Evolutionary conservation across 1,139 yeast genomes (phyloP), one percentile per base, ranked within the genome.

Genomic region (Pichia sp.): DNA sequence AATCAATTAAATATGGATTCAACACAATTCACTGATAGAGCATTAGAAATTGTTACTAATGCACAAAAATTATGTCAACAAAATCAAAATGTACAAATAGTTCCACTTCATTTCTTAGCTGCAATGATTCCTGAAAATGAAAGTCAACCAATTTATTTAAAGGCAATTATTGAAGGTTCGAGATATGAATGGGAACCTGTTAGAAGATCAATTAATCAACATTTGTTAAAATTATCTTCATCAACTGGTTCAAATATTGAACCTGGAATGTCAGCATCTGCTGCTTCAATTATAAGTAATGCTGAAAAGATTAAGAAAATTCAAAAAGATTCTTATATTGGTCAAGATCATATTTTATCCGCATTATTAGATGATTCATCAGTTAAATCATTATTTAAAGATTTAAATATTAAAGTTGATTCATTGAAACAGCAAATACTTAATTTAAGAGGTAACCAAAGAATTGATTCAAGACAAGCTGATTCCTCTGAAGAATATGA

Each of bases 381-480:
- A 3, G 75, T 90, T 42, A 77, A 86, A 65, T 73, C 78, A 46
- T 66, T 92, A n/a, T 78, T 90, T 61, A 87, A 87, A 63, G 94
- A 85, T 53, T 76, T 82, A 42, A 74, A 77, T 30, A 76, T 90
- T 39, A 85, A 83, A 40, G 66, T 76, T 9, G 94, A 86, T 52
- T 78, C 86, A 2, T 69, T 94, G 43, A 86, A 86, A 64, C 79
- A 81, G 44, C 96, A 89, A 62, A 82, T 92, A n/a, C 73, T 83
- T 43, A 84, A 82, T 56, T 74, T 92, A 51, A 83, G 99, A 68
- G 98, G 98, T 34, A 84, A 76, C 64, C 92, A 88, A 64, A 78
- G 92, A 66, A 92, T 92, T 57, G 99, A 92, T 64, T 85, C 96
- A 2, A 79, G 97, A 65, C 85, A 83, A 58, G 97, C 98, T 2